phyloP scores from a whole-genome alignment of 2,329 filamentous ascomycete genomes.

The Xylaria arbuscula region DNA sequence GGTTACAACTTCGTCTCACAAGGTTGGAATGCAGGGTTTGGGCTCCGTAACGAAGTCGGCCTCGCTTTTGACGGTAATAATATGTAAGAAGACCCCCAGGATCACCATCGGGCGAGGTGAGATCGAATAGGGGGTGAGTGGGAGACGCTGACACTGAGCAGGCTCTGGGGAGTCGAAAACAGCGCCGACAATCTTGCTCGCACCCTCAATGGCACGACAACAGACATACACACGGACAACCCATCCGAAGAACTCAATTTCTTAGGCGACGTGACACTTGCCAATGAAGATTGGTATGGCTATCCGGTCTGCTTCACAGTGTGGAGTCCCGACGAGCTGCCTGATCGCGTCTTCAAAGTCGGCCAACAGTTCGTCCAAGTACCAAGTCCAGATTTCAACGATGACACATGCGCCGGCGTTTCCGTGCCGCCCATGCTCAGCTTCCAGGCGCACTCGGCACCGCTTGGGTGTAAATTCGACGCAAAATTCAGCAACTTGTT shows the following conservation, averaged over 20 bases:
- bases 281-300: conserved; percentile 65
- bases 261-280: conserved; percentile 66
- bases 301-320: conserved; percentile 63
- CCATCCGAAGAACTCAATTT: conserved; percentile 75
- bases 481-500: conserved; percentile 65
- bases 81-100: conserved; percentile 53
- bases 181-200: conserved; percentile 69
- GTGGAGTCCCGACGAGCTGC: conserved; percentile 55
- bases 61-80: conserved; percentile 54
- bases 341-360: conserved; percentile 48
- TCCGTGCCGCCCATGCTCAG: conserved; percentile 59
- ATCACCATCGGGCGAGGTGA: neutral
- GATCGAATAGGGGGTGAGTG: neutral
- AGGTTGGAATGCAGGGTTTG: conserved; percentile 60
- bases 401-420: conserved; percentile 40
- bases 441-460: conserved; percentile 69
- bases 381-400: conserved; percentile 45
- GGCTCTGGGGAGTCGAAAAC: conserved; percentile 68
- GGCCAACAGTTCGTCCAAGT: conserved; percentile 50
- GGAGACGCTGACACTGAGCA: conserved; percentile 20
- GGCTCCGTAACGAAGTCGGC: conserved; percentile 73
- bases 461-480: conserved; percentile 72
- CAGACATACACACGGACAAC: conserved; percentile 68
- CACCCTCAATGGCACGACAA: conserved; percentile 51
- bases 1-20: conserved; percentile 56